Conservation (phyloP, 768 basidiomycete species). For the Lepiota brunneoincarnata region DNA sequence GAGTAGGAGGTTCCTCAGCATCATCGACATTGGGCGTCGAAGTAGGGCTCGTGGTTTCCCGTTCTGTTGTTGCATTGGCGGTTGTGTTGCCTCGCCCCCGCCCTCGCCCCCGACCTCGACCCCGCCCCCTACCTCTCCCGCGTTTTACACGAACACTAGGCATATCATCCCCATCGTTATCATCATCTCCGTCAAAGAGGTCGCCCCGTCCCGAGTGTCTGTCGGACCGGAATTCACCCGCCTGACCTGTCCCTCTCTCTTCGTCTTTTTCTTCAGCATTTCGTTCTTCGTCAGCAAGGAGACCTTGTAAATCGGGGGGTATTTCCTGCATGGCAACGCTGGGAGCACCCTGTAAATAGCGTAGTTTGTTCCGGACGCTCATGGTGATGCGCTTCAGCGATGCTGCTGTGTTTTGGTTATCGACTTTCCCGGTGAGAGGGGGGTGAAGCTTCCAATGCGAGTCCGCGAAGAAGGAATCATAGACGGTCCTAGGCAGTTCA, state of each 20-base stretch:
- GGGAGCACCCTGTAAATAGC: constrained; percentile 94
- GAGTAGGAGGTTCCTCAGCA: constrained; percentile 17
- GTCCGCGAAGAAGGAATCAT: constrained; percentile 91
- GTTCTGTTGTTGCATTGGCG: constrained; percentile 9
- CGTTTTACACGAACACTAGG: constrained; percentile 19
- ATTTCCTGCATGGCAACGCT: constrained; percentile 96
- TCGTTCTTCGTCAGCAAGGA: constrained; percentile 70
- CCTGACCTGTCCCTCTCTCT: constrained; percentile 52
- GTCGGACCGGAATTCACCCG: constrained; percentile 56
- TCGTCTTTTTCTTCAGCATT: constrained; percentile 70
- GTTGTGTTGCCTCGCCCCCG: constrained; percentile 10
- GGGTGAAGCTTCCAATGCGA: constrained; percentile 93
- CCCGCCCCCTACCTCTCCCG: constrained; percentile 24
- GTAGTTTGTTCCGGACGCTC: constrained; percentile 80
- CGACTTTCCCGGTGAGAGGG: constrained; percentile 85
- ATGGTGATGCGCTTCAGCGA: constrained; percentile 87
- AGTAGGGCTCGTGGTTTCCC: constrained; percentile 14
- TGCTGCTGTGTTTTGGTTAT: constrained; percentile 86
- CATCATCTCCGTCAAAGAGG: constrained; percentile 71
- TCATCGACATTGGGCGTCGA: constrained; percentile 18
- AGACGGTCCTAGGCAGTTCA: constrained; percentile 84
- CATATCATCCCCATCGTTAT: constrained; percentile 51
- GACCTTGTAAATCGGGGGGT: constrained; percentile 83
- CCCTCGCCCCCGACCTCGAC: constrained; percentile 24
- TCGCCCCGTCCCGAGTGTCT: constrained; percentile 59